phyloP scores from a whole-genome alignment of 192 early-diverging fungal species.

The Rhizophagus prolifer region DNA sequence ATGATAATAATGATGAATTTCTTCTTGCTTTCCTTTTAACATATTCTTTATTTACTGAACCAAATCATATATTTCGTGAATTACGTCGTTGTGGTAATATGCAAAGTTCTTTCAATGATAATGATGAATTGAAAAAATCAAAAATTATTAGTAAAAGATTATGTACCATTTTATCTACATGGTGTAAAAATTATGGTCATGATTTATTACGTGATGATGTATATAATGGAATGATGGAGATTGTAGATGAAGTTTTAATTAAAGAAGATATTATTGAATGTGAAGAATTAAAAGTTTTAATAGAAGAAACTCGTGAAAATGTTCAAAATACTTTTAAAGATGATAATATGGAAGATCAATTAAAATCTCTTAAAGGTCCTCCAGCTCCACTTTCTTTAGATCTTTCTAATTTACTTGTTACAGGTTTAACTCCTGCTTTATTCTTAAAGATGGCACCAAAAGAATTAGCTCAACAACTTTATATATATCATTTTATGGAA shows the following conservation, averaged over 20 bases:
- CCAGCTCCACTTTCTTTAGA: constrained; percentile 32
- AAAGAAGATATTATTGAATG: neutral
- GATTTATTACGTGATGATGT: constrained; percentile 41
- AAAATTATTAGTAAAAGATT: constrained; percentile 1
- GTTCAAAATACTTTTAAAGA: neutral
- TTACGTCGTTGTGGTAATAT: constrained; percentile 14
- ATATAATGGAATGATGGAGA: constrained; percentile 30
- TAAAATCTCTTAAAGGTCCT: neutral
- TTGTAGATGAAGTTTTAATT: constrained; percentile 27
- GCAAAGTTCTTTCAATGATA: constrained; percentile 25
- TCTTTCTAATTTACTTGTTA: constrained; percentile 50
- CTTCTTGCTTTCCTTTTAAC: constrained; percentile 42
- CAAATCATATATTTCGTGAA: constrained; percentile 27
- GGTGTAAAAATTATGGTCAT: constrained; percentile 34
- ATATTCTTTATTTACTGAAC: constrained; percentile 41
- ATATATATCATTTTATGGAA: constrained; percentile 58
- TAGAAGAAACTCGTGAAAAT: neutral
- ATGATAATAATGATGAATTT: constrained; percentile 31
- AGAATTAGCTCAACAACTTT: constrained; percentile 69
- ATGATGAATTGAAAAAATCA: constrained; percentile 11
- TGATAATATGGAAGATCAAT: constrained; percentile 10
- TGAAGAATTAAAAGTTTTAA: constrained; percentile 10
- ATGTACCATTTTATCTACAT: constrained; percentile 27
- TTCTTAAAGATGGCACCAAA: constrained; percentile 59
- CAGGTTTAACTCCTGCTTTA: constrained; percentile 61